Evolutionary conservation across 148 eudicot species (phyloP), one percentile per base, ranked within the genome.

Genomic region (Rhododendron simsii): DNA sequence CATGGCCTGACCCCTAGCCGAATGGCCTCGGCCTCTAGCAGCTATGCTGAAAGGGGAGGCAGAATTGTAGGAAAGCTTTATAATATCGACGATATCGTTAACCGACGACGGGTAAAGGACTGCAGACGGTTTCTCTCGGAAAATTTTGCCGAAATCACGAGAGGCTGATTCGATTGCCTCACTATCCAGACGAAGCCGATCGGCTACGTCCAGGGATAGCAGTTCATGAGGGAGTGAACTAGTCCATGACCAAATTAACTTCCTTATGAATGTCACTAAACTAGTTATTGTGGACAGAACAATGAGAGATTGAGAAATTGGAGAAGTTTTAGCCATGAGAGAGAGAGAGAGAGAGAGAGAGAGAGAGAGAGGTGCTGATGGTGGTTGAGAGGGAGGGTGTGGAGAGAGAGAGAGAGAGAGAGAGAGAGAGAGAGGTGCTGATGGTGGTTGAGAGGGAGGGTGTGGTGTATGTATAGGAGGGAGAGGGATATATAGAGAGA

Each of bases 1-100:
- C 98, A 91, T 91, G 69, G 98, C 99, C 85, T 96, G 99, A 2
- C 99, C 99, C 14, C 93, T 86, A 28, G 92, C 86, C 0, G 99
- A 96, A 82, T 96, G 99, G 71, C 99, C 97, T 12, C 89, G 88
- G 15, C 99, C 99, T 51, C 95, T 87, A 18, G 96, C 91, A 1
- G 95, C 92, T 8, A 96, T 6, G 12, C n/a, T 28, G 18, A 94
- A 91, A 1, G 93, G 93, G 3, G 14, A 3, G 0, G 94, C 21
- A 26, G 89, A 88, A 39, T 89, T 75, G 9, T 91, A 91, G 0
- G 99, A 92, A 5, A 85, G 78, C 41, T 89, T 91, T 9, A 96
- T 74, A 3, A 96, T 88, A 5, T 88, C 82, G 0, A 87, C 80
- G 47, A 96, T 91, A 84, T 96, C 98, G 2, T 89, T 39, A 7